phyloP scores from a whole-genome alignment of 2,329 filamentous ascomycete species.

The Colletotrichum sp. region DNA sequence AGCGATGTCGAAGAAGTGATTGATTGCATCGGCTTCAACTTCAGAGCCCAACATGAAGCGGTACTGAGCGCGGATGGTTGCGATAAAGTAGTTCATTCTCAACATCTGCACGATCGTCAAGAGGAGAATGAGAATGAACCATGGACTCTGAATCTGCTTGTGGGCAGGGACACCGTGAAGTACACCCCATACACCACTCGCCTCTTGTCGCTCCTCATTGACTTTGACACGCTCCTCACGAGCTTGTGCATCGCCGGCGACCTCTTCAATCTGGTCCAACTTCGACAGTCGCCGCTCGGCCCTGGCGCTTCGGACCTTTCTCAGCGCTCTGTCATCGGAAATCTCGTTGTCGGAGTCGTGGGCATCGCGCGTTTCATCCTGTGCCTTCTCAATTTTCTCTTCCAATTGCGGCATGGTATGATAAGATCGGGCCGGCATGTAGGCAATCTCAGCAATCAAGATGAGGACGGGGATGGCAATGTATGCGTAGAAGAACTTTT shows the following conservation, averaged over 20 bases:
- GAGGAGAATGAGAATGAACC: constrained; percentile 74
- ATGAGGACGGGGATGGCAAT: constrained; percentile 39
- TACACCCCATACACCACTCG: constrained; percentile 74
- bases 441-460: constrained; percentile 37
- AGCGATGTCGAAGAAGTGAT: constrained; percentile 48
- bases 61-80: constrained; percentile 74
- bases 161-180: constrained; percentile 69
- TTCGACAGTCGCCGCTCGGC: constrained; percentile 59
- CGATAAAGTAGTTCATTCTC: constrained; percentile 74
- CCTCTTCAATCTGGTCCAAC: constrained; percentile 65
- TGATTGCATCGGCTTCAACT: constrained; percentile 37
- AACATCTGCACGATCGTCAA: constrained; percentile 67
- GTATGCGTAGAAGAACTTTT: constrained; percentile 47
- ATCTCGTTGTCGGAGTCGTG: constrained; percentile 63
- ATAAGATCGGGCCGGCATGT: constrained; percentile 46
- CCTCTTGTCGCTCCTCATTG: constrained; percentile 63
- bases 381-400: constrained; percentile 41
- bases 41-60: constrained; percentile 66
- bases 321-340: constrained; percentile 48
- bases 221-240: constrained; percentile 59
- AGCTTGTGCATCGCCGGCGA: constrained; percentile 62
- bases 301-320: constrained; percentile 45
- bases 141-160: constrained; percentile 70
- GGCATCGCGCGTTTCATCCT: constrained; percentile 42
- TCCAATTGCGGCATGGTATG: constrained; percentile 43